A percentile compares a stretch with the other conserved stretches of the same genome.
Evolutionary conservation across 176 grass and related monocot species (phyloP).

Genomic region (Lolium perenne): DNA sequence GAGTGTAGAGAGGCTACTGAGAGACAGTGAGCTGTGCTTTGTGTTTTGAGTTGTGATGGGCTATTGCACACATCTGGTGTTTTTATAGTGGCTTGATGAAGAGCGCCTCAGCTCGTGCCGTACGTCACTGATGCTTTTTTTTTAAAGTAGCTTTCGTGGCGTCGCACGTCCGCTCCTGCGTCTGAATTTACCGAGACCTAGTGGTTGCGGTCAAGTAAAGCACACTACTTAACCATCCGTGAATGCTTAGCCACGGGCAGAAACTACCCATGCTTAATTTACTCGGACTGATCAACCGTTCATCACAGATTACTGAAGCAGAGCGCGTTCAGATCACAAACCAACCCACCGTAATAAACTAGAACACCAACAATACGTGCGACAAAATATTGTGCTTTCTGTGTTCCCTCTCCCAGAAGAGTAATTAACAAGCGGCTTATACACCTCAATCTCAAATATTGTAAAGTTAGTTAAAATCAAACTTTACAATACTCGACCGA

Average conservation of each 20-base stretch:
- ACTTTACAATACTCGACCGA: too few species aligned
- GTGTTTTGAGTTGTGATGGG: neutral
- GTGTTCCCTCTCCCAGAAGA: too few species aligned
- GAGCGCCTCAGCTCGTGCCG: neutral
- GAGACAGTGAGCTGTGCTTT: too few species aligned
- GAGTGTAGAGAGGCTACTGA: too few species aligned
- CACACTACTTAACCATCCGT: too few species aligned
- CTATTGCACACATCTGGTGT: neutral
- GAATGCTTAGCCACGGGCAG: neutral
- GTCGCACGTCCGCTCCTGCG: slow-evolving; percentile 27
- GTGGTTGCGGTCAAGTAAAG: slow-evolving; percentile 3
- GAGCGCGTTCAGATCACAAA: neutral
- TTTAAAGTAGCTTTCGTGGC: slow-evolving; percentile 27
- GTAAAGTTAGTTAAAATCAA: too few species aligned
- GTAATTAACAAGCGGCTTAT: too few species aligned
- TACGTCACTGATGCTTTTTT: neutral
- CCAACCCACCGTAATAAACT: slow-evolving; percentile 21
- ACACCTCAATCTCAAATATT: too few species aligned
- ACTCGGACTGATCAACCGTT: neutral
- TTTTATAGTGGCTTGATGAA: slow-evolving; percentile 22
- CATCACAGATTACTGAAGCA: neutral
- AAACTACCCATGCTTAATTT: neutral
- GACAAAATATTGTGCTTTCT: neutral
- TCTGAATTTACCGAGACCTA: slow-evolving; percentile 33
- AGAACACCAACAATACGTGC: slow-evolving; percentile 3